Percentiles rank a stretch among this genome's conserved stretches.
Evolutionary conservation across 495 filamentous ascomycete species (phyloP).

Genomic region (Trichoderma gamsii): DNA sequence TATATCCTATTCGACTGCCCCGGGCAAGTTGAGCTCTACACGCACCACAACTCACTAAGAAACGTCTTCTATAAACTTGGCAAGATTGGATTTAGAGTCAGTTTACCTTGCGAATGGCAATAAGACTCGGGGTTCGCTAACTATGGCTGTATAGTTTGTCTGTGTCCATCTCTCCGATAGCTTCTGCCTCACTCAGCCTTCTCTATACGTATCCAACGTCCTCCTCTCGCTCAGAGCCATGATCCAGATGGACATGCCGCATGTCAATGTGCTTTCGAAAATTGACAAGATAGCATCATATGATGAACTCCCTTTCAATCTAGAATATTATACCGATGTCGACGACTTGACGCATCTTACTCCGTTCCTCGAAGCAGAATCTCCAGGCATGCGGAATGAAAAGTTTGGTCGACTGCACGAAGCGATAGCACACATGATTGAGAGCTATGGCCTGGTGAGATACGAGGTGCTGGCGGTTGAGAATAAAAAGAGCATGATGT

Average conservation of each 20-base stretch:
- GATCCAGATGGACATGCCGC: conserved; percentile 94
- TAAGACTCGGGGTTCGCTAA: neutral
- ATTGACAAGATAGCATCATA: conserved; percentile 83
- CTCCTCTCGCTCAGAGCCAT: conserved; percentile 90
- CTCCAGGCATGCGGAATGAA: conserved; percentile 47
- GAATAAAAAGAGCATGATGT: conserved; percentile 94
- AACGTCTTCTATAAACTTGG: conserved; percentile 86
- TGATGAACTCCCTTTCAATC: conserved; percentile 78
- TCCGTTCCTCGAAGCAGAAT: conserved; percentile 61
- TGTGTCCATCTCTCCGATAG: conserved; percentile 87
- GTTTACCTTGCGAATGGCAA: conserved; percentile 25
- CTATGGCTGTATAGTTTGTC: conserved; percentile 58
- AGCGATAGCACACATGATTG: conserved; percentile 78
- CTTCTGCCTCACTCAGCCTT: conserved; percentile 83
- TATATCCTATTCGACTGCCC: conserved; percentile 96
- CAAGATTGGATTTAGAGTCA: conserved; percentile 86
- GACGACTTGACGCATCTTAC: conserved; percentile 83
- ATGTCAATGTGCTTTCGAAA: conserved; percentile 93
- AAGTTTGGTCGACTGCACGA: conserved; percentile 81
- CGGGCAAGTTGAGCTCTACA: conserved; percentile 94
- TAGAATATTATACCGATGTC: conserved; percentile 97
- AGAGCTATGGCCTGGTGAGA: conserved; percentile 79
- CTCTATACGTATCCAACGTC: conserved; percentile 88
- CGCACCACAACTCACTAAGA: conserved; percentile 81
- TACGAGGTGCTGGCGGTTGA: conserved; percentile 95